Percentiles rank a stretch among this genome's conserved stretches.
phyloP scores from a whole-genome alignment of 805 yeast genomes.

The Ogataea neopini region DNA sequence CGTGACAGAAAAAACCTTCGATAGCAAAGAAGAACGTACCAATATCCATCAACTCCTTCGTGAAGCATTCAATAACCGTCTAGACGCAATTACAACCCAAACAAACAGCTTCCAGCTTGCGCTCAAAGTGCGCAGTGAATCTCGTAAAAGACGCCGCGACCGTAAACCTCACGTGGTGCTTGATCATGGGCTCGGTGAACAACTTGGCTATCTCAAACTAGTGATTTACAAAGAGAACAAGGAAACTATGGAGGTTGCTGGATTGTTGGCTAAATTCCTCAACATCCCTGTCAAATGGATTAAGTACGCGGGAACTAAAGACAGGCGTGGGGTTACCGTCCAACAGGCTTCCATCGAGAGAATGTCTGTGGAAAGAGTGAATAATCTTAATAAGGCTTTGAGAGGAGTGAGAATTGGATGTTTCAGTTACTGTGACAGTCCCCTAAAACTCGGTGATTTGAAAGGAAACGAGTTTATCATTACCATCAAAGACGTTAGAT shows the following conservation, averaged over 20 bases:
- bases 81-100: constrained; percentile 79
- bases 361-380: constrained; percentile 72
- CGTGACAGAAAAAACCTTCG: constrained; percentile 57
- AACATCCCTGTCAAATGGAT: constrained; percentile 71
- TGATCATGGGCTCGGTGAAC: constrained; percentile 73
- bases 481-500: constrained; percentile 72
- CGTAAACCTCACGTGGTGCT: constrained; percentile 45
- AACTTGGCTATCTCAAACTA: constrained; percentile 69
- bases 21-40: constrained; percentile 75
- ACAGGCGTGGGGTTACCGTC: constrained; percentile 92
- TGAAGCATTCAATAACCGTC: constrained; percentile 65
- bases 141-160: constrained; percentile 34
- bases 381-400: constrained; percentile 71
- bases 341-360: constrained; percentile 73
- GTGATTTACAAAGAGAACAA: constrained; percentile 90
- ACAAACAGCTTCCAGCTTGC: constrained; percentile 66
- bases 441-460: constrained; percentile 77
- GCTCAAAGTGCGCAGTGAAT: constrained; percentile 35
- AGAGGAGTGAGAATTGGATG: constrained; percentile 81
- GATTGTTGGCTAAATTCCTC: constrained; percentile 67
- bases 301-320: constrained; percentile 93
- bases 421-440: constrained; percentile 62
- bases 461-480: constrained; percentile 87
- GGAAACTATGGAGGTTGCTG: constrained; percentile 95
- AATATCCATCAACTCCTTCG: constrained; percentile 76